Evolutionary conservation across 257 asterid genomes (phyloP).

Genomic region (Nemophila menziesii): DNA sequence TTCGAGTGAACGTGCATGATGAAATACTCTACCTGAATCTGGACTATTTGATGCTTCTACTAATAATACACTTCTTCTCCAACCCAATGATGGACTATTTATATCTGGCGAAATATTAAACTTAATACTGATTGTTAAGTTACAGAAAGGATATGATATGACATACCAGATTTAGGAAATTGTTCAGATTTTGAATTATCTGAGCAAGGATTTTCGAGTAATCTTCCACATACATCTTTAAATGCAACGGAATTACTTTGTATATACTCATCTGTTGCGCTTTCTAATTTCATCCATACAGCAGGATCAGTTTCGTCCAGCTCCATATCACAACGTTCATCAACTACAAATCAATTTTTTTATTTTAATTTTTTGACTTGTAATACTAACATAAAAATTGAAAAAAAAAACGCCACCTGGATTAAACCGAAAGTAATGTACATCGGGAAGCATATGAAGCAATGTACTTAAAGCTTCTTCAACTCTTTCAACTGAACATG

Average conservation of each 20-base stretch:
- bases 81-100: slow-evolving; percentile 70
- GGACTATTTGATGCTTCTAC: slow-evolving; percentile 94
- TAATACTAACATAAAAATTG: not conserved
- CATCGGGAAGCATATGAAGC: slow-evolving; percentile 95
- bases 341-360: slow-evolving; percentile 54
- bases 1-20: slow-evolving; percentile 87
- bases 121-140: slow-evolving; percentile 2
- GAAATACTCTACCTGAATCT: slow-evolving; percentile 83
- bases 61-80: slow-evolving; percentile 87
- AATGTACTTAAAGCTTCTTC: slow-evolving; percentile 90
- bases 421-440: slow-evolving; percentile 84
- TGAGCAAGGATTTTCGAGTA: slow-evolving; percentile 55
- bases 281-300: slow-evolving; percentile 75
- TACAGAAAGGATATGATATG: slow-evolving; percentile 1
- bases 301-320: slow-evolving; percentile 98
- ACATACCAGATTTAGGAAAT: slow-evolving; percentile 20
- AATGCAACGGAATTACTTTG: slow-evolving; percentile 46
- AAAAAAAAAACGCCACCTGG: slow-evolving; percentile 51
- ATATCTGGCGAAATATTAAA: slow-evolving; percentile 23
- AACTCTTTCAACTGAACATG: slow-evolving; percentile 96
- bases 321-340: slow-evolving; percentile 98
- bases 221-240: slow-evolving; percentile 63
- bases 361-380: not conserved
- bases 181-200: slow-evolving; percentile 50
- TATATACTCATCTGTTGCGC: slow-evolving; percentile 77